Conservation (phyloP, 805 yeast genomes). For the Crinitomyces ghanaensis region DNA sequence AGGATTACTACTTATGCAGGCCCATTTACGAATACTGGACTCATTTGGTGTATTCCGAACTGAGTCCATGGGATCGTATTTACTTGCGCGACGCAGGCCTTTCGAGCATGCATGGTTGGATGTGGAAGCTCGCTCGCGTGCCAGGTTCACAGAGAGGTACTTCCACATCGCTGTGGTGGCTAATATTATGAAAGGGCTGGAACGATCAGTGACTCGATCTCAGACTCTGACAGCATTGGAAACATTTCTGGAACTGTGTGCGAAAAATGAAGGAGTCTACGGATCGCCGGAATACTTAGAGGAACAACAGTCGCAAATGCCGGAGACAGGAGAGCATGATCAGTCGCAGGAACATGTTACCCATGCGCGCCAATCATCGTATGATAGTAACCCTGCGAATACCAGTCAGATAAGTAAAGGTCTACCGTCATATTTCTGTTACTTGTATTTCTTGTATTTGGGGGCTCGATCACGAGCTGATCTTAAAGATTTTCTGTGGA, state of each 20-base stretch:
- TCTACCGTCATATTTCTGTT: conserved; percentile 15
- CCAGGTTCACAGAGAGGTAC: conserved; percentile 13
- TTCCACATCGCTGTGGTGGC: conserved; percentile 19
- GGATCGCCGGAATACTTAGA: conserved; percentile 3
- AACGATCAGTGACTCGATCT: conserved; percentile 14
- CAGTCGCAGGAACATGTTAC: too few species aligned
- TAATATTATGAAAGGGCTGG: conserved; percentile 17
- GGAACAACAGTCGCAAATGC: conserved; percentile 4
- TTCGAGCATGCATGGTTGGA: conserved; percentile 13
- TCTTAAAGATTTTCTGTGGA: conserved; percentile 17
- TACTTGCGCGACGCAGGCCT: conserved; percentile 6
- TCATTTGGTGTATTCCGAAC: conserved; percentile 15
- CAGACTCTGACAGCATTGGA: conserved; percentile 16
- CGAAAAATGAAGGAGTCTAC: conserved; percentile 16
- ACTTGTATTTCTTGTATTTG: conserved; percentile 17
- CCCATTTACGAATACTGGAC: conserved; percentile 14
- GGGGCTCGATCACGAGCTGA: conserved; percentile 16
- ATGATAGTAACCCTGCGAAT: too few species aligned
- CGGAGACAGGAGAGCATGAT: too few species aligned
- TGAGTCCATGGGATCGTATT: conserved; percentile 10
- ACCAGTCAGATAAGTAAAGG: conserved; percentile 3
- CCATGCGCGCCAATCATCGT: too few species aligned
- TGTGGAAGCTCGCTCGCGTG: conserved; percentile 8
- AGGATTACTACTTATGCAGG: conserved; percentile 14
- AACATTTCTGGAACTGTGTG: conserved; percentile 16